A percentile compares a stretch with the other conserved stretches of the same genome.
Evolutionary conservation across 2,329 filamentous ascomycete species (phyloP).

Genomic region (Neofusicoccum parvum): DNA sequence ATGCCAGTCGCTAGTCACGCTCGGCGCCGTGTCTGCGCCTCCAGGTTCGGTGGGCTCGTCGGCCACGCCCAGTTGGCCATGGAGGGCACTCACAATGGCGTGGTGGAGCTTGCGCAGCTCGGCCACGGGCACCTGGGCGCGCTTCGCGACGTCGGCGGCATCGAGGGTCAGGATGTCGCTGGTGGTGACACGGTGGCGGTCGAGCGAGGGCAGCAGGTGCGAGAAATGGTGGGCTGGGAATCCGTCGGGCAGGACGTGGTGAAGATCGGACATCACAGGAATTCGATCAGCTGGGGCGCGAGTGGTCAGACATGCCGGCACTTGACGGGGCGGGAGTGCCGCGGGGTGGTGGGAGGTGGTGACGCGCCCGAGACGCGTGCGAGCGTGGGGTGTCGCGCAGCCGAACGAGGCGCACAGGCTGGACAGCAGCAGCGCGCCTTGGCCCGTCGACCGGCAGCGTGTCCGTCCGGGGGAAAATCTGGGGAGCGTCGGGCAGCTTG

Average conservation of each 20-base stretch:
- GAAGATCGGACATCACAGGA: slow-evolving; percentile 77
- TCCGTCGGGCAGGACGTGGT: slow-evolving; percentile 71
- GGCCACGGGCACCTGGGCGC: slow-evolving; percentile 76
- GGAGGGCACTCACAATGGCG: slow-evolving; percentile 68
- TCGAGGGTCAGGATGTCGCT: slow-evolving; percentile 86
- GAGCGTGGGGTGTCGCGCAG: not conserved
- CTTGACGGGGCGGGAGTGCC: slow-evolving; percentile 3
- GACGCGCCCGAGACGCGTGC: not conserved
- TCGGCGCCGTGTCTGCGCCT: slow-evolving; percentile 7
- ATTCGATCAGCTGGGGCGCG: slow-evolving; percentile 4
- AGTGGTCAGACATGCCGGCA: slow-evolving; percentile 12
- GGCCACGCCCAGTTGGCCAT: slow-evolving; percentile 59
- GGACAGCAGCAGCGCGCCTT: not conserved
- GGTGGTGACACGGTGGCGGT: slow-evolving; percentile 75
- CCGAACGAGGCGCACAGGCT: not conserved
- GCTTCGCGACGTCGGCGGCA: slow-evolving; percentile 78
- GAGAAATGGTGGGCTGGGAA: slow-evolving; percentile 73
- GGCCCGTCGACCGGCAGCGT: not conserved
- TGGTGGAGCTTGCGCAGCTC: slow-evolving; percentile 76
- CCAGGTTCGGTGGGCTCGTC: slow-evolving; percentile 23
- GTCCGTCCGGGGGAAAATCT: slow-evolving; percentile 2
- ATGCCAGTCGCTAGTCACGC: slow-evolving; percentile 28
- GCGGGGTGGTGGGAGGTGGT: not conserved
- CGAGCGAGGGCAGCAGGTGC: slow-evolving; percentile 76
- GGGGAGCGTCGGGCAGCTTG: not conserved